Conservation (phyloP, 2,329 filamentous ascomycete species). For the Tolypocladium amazonense region DNA sequence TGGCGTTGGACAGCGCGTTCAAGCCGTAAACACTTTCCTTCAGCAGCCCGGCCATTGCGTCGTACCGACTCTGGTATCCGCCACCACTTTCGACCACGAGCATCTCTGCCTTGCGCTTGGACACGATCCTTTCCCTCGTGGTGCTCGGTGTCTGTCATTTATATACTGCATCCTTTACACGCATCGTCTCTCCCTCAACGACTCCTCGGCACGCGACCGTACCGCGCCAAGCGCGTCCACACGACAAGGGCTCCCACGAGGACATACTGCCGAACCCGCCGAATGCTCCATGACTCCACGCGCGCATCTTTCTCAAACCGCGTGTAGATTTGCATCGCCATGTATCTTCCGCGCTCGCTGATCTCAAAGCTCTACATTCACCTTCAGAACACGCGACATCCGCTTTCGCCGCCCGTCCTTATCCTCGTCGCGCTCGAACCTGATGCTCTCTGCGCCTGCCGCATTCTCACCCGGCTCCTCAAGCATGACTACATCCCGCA, state of each 20-base stretch:
- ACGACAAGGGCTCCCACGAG: conserved; percentile 1
- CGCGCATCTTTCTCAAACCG: conserved; percentile 13
- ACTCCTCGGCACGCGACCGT: conserved; percentile 1
- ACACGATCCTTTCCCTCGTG: neutral
- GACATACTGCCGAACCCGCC: neutral
- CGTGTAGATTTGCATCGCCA: conserved; percentile 30
- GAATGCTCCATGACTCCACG: conserved; percentile 12
- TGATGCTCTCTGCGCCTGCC: conserved; percentile 89
- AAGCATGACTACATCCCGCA: conserved; percentile 97
- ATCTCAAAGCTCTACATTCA: conserved; percentile 88
- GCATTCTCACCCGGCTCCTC: conserved; percentile 84
- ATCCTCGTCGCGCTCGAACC: conserved; percentile 90
- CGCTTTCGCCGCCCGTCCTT: conserved; percentile 82
- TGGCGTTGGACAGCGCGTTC: conserved; percentile 12
- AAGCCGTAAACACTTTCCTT: conserved; percentile 11
- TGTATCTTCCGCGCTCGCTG: conserved; percentile 89
- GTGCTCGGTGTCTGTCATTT: neutral
- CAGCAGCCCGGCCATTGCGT: neutral
- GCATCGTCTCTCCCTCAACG: neutral
- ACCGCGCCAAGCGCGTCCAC: conserved; percentile 7
- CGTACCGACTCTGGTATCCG: neutral
- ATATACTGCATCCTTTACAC: neutral
- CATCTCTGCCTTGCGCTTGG: neutral
- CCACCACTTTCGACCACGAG: neutral
- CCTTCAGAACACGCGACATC: conserved; percentile 75